Evolutionary conservation across 164 flowering plant genomes (phyloP), one percentile per base, ranked within the genome.

Genomic region (Vitis cinerea): DNA sequence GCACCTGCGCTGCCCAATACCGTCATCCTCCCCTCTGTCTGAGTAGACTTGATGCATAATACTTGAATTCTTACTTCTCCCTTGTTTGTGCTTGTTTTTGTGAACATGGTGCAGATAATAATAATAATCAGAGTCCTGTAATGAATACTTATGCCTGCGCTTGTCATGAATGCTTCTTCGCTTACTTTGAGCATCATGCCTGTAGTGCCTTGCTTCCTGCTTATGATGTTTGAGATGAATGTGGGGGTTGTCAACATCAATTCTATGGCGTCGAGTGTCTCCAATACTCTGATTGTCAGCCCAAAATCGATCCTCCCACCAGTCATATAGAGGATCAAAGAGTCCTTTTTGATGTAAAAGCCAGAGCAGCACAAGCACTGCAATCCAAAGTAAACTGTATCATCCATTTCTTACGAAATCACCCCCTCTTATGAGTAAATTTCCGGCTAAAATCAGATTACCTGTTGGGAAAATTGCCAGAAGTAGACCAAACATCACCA

Each of bases 341-440:
- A 91, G 60, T 68, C 97, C 93, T 59, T 91, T 92, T 68, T 93
- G 90, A 82, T 91, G 97, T 70, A 91, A 80, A 77, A 93, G 91
- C 96, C 98, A 93, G 8, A 90, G 71, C 16, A 94, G 78, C 71
- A 93, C 86, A 54, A 85, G 63, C 74, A 84, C 98, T 92, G 93
- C 81, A 81, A 63, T 13, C 63, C 77, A 59, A 50, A 9, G 11
- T 31, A 16, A 72, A 47, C 0, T 52, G 14, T 29, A 29, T n/a
- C 10, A 37, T 64, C 16, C 29, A 47, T 44, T 54, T 50, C 64
- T 15, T 31, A 6, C 44, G 17, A 6, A 37, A 37, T 37, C 44
- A 62, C 31, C 9, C 15, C 59, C 27, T 37, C 16, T 9, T 29
- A 47, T 16, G 23, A n/a, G 30, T 16, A 30, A 57, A 10, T 31